Base-by-base conservation (phyloP, 805 yeast species). In the Schizosaccharomyces cryophilus region DNA sequence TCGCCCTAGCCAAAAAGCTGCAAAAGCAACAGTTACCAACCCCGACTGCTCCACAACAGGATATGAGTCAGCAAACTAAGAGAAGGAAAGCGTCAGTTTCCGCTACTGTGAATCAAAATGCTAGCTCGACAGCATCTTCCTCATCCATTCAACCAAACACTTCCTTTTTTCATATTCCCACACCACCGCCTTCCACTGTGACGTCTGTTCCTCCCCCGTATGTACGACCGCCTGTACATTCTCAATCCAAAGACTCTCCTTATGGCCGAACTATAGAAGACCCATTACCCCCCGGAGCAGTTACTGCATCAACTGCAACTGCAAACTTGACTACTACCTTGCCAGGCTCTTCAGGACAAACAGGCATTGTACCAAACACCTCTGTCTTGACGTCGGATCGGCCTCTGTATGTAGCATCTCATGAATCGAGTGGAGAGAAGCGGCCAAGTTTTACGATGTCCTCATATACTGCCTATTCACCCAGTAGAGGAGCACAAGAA, bases 1-100 rank as follows among this genome's bases (percentile, higher is more conserved):
- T 61, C 62, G 58, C 64, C 21, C 48, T 64, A 31, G 66, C 66
- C 11, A 63, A 64, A 62, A 42, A 59, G 40, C 17, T 59, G 2
- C 60, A 40, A 31, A 21, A 56, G 29, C 60, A 56, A 24, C 60
- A 24, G n/a, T 7, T 17, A 2, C 42, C n/a, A 30, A 9, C 19
- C 45, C 47, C 26, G 24, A 4, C 19, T 6, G 35, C 9, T 17
- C 56, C 19, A 15, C 54, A 48, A 24, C 26, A 35, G 13, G 40
- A 35, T 11, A 35, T 17, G 24, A 7, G 13, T 17, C 56, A 51
- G 15, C 35, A 51, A 17, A 29, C 35, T 17, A 51, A 51, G 38
- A 21, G 56, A 19, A 3, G 51, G 2, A 45, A 45, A 45, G 51
- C 51, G 4, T 45, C 21, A 15, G 1, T 24, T 45, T n/a, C 51